Evolutionary conservation across 768 basidiomycete genomes (phyloP).

Genomic region (Rhizopogon vinicolor): DNA sequence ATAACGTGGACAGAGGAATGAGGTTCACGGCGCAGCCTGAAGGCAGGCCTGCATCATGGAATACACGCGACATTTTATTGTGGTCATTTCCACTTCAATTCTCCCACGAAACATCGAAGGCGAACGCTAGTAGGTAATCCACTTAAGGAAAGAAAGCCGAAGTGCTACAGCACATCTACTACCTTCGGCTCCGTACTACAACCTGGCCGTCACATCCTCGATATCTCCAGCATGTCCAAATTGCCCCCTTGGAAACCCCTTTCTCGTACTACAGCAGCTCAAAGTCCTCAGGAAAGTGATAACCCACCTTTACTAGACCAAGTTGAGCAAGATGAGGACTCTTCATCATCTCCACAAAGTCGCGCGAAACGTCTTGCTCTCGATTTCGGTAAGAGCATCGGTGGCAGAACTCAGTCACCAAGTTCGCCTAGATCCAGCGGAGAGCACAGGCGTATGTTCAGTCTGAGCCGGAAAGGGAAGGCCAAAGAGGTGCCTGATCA

Average conservation of each 20-base stretch:
- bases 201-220: no score
- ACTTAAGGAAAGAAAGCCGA: constrained; percentile 10
- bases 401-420: constrained; percentile 32
- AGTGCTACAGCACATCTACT: constrained; percentile 7
- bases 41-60: constrained; percentile 7
- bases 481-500: constrained; percentile 32
- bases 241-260: constrained; percentile 17
- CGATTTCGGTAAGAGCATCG: constrained; percentile 59
- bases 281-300: constrained; percentile 22
- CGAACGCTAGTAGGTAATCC: constrained; percentile 11
- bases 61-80: constrained; percentile 11
- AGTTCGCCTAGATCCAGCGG: constrained; percentile 26
- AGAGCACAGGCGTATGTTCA: constrained; percentile 49
- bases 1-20: constrained; percentile 10
- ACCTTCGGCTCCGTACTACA: neutral
- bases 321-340: constrained; percentile 22
- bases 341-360: constrained; percentile 30
- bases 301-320: constrained; percentile 21
- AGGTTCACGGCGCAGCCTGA: constrained; percentile 11
- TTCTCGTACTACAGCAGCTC: constrained; percentile 12
- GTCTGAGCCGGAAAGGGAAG: constrained; percentile 49
- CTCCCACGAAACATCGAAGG: constrained; percentile 13
- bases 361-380: constrained; percentile 52
- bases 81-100: neutral
- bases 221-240: constrained; percentile 18